Conservation (phyloP, 169 alveolate species). For the Plasmodium fragile region DNA sequence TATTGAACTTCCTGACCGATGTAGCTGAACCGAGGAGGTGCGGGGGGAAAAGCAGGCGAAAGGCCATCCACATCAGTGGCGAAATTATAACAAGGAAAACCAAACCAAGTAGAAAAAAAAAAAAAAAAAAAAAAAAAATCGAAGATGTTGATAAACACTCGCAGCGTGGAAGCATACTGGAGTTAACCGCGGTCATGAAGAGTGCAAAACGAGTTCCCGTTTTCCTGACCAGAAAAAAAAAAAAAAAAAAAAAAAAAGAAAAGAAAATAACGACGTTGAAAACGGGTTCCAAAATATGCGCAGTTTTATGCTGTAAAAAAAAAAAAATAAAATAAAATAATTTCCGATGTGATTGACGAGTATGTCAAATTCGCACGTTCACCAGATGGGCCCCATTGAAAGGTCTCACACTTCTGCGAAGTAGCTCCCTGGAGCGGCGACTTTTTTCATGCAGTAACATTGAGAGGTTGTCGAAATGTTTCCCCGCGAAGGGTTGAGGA, state of each 20-base stretch:
- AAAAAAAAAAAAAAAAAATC: not conserved
- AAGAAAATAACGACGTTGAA: not conserved
- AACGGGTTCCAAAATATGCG: not conserved
- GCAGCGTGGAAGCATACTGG: not conserved
- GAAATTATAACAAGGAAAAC: not conserved
- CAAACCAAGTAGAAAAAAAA: not conserved
- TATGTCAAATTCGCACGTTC: not conserved
- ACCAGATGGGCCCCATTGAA: not conserved
- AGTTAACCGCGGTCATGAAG: not conserved
- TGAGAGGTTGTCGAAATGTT: not conserved
- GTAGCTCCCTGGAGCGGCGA: not conserved
- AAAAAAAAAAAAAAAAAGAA: not conserved
- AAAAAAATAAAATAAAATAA: not conserved
- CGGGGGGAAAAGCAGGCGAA: not conserved
- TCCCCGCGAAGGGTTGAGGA: not conserved
- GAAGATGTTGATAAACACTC: not conserved
- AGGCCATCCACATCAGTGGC: not conserved
- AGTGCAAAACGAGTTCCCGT: not conserved
- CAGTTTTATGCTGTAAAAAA: not conserved
- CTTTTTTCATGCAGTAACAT: not conserved
- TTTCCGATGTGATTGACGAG: not conserved
- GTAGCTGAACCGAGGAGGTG: not conserved
- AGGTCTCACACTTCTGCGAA: not conserved
- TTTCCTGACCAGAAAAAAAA: not conserved
- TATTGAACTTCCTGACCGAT: not conserved